Conservation (phyloP, 805 yeast genomes). For the Sugiyamaella smithiae region DNA sequence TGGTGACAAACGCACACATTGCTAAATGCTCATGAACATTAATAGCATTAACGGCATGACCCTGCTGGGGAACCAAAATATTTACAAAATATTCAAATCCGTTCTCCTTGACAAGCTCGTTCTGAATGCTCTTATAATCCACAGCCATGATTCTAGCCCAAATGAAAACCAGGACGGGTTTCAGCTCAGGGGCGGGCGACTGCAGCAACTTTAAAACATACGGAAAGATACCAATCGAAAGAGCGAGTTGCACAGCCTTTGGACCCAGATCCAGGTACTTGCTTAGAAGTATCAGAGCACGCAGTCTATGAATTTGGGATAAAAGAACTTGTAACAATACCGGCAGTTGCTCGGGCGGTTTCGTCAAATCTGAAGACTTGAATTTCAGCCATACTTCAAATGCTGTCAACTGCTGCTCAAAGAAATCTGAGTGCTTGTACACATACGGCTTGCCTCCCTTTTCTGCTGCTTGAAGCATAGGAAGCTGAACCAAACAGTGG, state of each 20-base stretch:
- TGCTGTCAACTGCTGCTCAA: constrained; percentile 94
- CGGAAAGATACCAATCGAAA: constrained; percentile 94
- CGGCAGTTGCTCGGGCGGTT: constrained; percentile 93
- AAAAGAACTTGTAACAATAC: constrained; percentile 87
- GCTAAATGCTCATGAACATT: constrained; percentile 85
- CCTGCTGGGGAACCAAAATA: constrained; percentile 52
- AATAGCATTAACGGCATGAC: constrained; percentile 34
- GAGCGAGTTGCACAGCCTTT: constrained; percentile 91
- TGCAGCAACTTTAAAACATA: constrained; percentile 86
- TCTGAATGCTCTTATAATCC: constrained; percentile 85
- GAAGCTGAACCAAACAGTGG: constrained; percentile 67
- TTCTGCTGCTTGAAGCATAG: constrained; percentile 35
- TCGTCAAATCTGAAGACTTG: constrained; percentile 69
- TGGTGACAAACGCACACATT: constrained; percentile 87
- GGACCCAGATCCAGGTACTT: constrained; percentile 92
- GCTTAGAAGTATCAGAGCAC: constrained; percentile 81
- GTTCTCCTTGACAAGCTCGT: constrained; percentile 85
- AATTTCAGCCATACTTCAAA: constrained; percentile 95
- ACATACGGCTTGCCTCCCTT: constrained; percentile 32
- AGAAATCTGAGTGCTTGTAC: constrained; percentile 88
- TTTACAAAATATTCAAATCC: constrained; percentile 85
- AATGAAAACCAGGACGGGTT: constrained; percentile 89
- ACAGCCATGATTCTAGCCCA: constrained; percentile 99
- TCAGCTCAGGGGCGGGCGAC: constrained; percentile 91
- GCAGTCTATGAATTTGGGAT: constrained; percentile 88